A percentile compares a stretch with the other conserved stretches of the same genome.
Evolutionary conservation across 2,329 filamentous ascomycete genomes (phyloP).

Genomic region (Shiraia sp.): DNA sequence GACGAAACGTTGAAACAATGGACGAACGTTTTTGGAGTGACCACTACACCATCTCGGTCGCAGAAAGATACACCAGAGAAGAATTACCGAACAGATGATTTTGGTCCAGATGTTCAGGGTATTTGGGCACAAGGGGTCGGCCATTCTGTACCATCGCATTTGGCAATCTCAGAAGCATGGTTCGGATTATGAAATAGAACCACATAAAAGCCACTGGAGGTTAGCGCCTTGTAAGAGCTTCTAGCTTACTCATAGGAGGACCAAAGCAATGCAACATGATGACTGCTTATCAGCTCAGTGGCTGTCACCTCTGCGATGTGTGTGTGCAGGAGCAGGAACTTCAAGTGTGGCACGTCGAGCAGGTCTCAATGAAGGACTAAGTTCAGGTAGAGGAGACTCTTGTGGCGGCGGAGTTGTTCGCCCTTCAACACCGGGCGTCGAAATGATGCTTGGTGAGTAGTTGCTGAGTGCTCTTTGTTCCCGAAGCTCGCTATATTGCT

Average conservation of each 20-base stretch:
- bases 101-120: constrained; percentile 28
- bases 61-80: constrained; percentile 32
- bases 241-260: too few relatives aligned
- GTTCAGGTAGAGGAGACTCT: constrained; percentile 12
- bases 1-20: constrained; percentile 53
- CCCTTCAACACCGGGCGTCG: constrained; percentile 27
- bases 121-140: constrained; percentile 36
- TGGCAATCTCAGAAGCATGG: constrained; percentile 32
- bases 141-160: constrained; percentile 29
- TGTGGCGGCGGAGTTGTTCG: constrained; percentile 15
- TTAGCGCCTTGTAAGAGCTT: too few relatives aligned
- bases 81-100: constrained; percentile 35
- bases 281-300: constrained; percentile 1
- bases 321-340: constrained; percentile 18
- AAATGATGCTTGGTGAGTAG: constrained; percentile 40
- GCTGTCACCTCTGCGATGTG: constrained; percentile 16
- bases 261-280: too few relatives aligned
- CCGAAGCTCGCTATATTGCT: constrained; percentile 48
- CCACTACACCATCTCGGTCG: constrained; percentile 23
- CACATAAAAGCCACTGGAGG: too few relatives aligned
- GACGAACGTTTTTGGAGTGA: constrained; percentile 36
- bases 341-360: constrained; percentile 24
- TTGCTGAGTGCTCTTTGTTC: constrained; percentile 45
- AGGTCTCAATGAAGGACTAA: constrained; percentile 12
- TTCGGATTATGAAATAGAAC: constrained; percentile 36